Evolutionary conservation across 2,329 filamentous ascomycete species (phyloP).

Genomic region (Beauveria sp.): DNA sequence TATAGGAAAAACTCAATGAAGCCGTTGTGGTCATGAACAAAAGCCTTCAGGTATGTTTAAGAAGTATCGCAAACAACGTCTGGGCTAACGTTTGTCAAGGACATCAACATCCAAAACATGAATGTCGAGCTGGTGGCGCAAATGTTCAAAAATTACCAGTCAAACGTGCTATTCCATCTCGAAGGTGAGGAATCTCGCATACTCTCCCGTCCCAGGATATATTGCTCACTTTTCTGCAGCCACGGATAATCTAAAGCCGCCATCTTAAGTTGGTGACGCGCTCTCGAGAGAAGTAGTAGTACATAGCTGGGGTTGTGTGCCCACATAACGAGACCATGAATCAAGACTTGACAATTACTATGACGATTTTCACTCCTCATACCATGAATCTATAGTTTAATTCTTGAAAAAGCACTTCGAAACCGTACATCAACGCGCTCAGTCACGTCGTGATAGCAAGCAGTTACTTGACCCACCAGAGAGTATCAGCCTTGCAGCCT

Average conservation of each 20-base stretch:
- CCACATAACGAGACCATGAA: not conserved
- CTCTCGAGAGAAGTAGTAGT: not conserved
- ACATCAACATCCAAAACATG: conserved; percentile 98
- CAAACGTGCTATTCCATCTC: conserved; percentile 92
- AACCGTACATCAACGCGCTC: not conserved
- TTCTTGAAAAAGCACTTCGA: not conserved
- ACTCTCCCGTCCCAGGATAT: not conserved
- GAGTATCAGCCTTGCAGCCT: conserved; percentile 30
- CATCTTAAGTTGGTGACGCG: conserved; percentile 40
- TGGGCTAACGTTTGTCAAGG: conserved; percentile 40
- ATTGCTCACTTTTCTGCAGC: conserved; percentile 39
- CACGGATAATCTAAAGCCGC: conserved; percentile 76
- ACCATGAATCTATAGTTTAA: not conserved
- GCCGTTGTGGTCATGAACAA: conserved; percentile 89
- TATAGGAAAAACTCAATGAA: conserved; percentile 93
- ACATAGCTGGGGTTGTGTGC: not conserved
- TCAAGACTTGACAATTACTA: not conserved
- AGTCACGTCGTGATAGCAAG: not conserved
- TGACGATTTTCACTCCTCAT: not conserved
- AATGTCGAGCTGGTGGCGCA: conserved; percentile 95
- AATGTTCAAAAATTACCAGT: conserved; percentile 99
- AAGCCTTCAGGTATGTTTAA: conserved; percentile 60
- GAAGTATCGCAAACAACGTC: not conserved
- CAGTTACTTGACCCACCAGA: conserved; percentile 14
- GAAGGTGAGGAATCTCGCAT: conserved; percentile 57